Evolutionary conservation across 139 green algal genomes (phyloP), one percentile per base, ranked within the genome.

Genomic region (Micractinium conductrix): DNA sequence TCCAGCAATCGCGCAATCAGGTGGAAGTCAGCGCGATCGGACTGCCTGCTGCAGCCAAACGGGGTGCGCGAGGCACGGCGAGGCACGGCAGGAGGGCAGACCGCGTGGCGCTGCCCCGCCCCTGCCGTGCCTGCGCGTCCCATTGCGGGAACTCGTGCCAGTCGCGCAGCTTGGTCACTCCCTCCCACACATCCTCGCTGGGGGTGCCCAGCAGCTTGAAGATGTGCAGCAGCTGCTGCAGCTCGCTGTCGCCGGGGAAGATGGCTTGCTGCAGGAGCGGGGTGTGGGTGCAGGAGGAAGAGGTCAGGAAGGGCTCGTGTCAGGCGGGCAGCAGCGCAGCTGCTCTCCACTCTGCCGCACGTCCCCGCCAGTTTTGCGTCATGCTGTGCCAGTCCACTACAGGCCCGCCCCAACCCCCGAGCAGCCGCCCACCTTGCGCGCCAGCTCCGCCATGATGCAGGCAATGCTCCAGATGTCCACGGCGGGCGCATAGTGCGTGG

Each of bases 381-480:
- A 21, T n/a, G 17, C 60, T 38, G 60, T 35, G 28, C 60, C 58
- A 67, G 30, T 14, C 58, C 21, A 33, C 19, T 21, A 53, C 69
- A 63, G 53, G 1, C n/a, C n/a, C 28, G 22, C 69, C 42, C 33
- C 24, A 28, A n/a, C n/a, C n/a, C n/a, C 69, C 7, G 21, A 5
- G 4, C 42, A 19, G 24, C 0, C 33, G 16, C 75, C 37, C 60
- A 86, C 78, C 78, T 90, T 90, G 68, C 88, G 80, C 35, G 74
- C 91, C 79, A 98, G 88, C 93, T 98, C 94, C 17, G 96, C 96
- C 89, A 99, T 97, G 75, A 99, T 99, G 94, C 97, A 99, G 65
- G 95, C 97, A 26, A 98, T 93, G 72, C 91, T 97, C 97, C 97
- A 99, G 84, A 99, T 98, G 90, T 99, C 97, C 35, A 99, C 97